These are phyloP conservation scores for Eudorina sp. DNA, from an alignment of 139 green algal species.

Conservation along the genomic window DNA sequence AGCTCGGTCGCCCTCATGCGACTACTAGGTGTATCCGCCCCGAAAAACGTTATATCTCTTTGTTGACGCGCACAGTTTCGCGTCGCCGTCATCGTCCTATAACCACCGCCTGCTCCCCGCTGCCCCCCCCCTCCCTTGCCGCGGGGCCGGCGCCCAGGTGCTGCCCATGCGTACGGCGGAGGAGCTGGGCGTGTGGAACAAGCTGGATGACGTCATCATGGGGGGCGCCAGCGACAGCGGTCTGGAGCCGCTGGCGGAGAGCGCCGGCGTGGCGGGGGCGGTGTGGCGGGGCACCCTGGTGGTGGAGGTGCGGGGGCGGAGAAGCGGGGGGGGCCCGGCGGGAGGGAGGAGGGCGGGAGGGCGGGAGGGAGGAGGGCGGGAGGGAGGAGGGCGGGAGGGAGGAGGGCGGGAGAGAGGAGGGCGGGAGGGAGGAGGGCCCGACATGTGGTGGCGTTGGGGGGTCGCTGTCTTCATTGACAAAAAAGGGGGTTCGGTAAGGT, in stretches of 20 bases:
- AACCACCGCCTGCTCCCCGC: neutral
- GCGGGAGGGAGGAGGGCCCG: too few species aligned
- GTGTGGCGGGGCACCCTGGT: slow-evolving; percentile 85
- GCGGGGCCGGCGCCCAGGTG: slow-evolving; percentile 58
- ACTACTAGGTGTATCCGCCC: too few species aligned
- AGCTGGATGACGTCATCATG: slow-evolving; percentile 88
- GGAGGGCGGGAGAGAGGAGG: too few species aligned
- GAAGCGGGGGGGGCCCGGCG: neutral
- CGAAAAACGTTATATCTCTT: too few species aligned
- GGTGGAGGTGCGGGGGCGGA: slow-evolving; percentile 58
- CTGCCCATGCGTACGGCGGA: slow-evolving; percentile 71
- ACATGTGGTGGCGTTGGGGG: too few species aligned
- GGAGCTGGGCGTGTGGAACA: slow-evolving; percentile 76
- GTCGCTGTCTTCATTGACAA: too few species aligned
- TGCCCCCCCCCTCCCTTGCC: neutral
- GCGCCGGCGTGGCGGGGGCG: slow-evolving; percentile 61
- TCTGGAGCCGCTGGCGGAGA: slow-evolving; percentile 36
- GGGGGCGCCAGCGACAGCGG: slow-evolving; percentile 66
- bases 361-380: neutral
- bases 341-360: neutral
- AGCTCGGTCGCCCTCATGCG: too few species aligned
- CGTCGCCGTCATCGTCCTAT: too few species aligned
- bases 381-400: neutral
- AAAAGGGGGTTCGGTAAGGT: too few species aligned
- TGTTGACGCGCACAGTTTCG: too few species aligned